Conservation (phyloP, 164 flowering plant species). For the Dillenia turbinata region DNA sequence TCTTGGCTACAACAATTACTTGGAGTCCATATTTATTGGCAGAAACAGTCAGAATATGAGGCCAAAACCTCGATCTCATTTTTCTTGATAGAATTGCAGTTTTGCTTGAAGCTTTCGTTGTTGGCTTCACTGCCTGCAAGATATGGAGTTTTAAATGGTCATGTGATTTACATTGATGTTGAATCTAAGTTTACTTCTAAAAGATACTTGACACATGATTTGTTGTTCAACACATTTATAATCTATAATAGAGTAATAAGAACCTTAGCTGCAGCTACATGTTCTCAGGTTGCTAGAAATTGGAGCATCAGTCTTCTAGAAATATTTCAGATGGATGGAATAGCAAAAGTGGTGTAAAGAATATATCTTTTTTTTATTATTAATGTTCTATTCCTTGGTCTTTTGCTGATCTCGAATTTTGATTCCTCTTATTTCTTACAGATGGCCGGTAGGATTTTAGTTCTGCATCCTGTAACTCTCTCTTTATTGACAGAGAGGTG, state of each 20-base stretch:
- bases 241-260: slow-evolving; percentile 6
- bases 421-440: slow-evolving; percentile 21
- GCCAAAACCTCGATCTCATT: neutral
- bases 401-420: neutral
- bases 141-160: slow-evolving; percentile 78
- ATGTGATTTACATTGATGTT: slow-evolving; percentile 68
- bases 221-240: neutral
- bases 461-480: slow-evolving; percentile 68
- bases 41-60: too few relatives aligned
- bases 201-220: slow-evolving; percentile 37
- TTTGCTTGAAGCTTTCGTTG: slow-evolving; percentile 78
- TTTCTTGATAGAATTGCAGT: slow-evolving; percentile 33
- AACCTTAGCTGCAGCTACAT: neutral
- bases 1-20: too few relatives aligned
- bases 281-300: slow-evolving; percentile 71
- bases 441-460: slow-evolving; percentile 89
- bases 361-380: neutral
- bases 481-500: slow-evolving; percentile 78
- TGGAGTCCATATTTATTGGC: too few relatives aligned
- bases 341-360: slow-evolving; percentile 61
- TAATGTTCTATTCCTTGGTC: neutral
- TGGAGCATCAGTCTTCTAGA: slow-evolving; percentile 75
- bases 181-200: slow-evolving; percentile 83
- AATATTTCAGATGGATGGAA: slow-evolving; percentile 56
- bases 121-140: slow-evolving; percentile 64